Evolutionary conservation across 768 basidiomycete species (phyloP), one percentile per base, ranked within the genome.

Genomic region (Boletus patriciae): DNA sequence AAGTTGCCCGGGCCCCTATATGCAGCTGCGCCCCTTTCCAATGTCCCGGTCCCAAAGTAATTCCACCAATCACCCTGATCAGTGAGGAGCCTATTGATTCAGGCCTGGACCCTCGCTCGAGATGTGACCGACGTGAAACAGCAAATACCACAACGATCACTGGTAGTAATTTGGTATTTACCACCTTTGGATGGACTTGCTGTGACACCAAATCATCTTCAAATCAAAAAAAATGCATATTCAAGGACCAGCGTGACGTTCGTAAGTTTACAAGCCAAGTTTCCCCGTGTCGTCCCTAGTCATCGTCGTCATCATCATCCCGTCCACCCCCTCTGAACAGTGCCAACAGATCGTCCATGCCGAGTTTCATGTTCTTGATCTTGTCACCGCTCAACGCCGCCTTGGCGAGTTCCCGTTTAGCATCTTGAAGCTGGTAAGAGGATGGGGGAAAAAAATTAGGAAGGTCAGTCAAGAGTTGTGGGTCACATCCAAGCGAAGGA

Each of bases 331-430:
- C 78, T 54, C 80, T 77, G 80, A 94, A 92, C 38, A 94, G 74
- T 0, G 85, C 87, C 73, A 95, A 81, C 59, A 98, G 79, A 57
- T 98, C 95, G 25, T 94, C 86, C 74, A 94, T 76, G 11, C 88
- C 86, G 21, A 98, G 83, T 60, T 85, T 87, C 80, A 86, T 82
- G 65, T 86, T 84, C 82, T 92, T 90, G 67, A 91, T 78, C 73
- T 89, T 93, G 74, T 92, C 87, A 10, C 96, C 96, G 33, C 90
- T 88, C 55, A 98, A 73, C 0, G 94, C 92, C 2, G 94, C 92
- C 25, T 79, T 79, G 2, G 95, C 85, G 1, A 98, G 80, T 46
- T 84, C 86, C 6, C 94, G 83, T 76, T 98, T 98, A 71, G 85
- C 83, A n/a, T 91, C 85, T 70, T 98, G 96, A n/a, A 98, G 80